Evolutionary conservation across 768 basidiomycete genomes (phyloP).

Genomic region (Mycena galopus): DNA sequence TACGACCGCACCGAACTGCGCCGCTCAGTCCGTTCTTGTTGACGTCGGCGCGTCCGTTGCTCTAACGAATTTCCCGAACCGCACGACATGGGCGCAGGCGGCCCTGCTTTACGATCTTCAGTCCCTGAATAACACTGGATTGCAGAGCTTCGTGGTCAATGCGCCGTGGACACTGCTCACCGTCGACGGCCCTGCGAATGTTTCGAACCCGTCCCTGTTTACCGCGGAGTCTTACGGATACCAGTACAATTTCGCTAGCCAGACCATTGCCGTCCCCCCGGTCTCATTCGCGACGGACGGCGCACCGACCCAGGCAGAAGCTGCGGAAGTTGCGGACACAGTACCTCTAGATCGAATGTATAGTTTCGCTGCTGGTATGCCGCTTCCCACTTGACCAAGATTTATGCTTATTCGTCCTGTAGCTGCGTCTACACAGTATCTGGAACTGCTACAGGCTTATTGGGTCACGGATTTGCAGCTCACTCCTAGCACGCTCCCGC

Average conservation of each 20-base stretch:
- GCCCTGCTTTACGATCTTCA: constrained; percentile 71
- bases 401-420: constrained; percentile 23
- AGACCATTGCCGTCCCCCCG: constrained; percentile 58
- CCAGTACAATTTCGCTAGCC: constrained; percentile 70
- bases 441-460: constrained; percentile 61
- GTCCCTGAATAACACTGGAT: constrained; percentile 31
- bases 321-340: constrained; percentile 54
- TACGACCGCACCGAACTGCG: constrained; percentile 59
- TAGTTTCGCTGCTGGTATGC: constrained; percentile 68
- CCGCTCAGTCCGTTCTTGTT: constrained; percentile 65
- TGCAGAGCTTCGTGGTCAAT: constrained; percentile 61
- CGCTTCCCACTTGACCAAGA: neutral
- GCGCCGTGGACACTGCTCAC: constrained; percentile 63
- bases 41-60: constrained; percentile 65
- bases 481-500: constrained; percentile 53
- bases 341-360: constrained; percentile 71
- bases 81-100: constrained; percentile 69
- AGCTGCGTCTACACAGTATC: constrained; percentile 72
- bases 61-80: constrained; percentile 56
- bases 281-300: constrained; percentile 62
- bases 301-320: constrained; percentile 60
- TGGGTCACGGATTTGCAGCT: constrained; percentile 69
- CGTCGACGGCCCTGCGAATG: constrained; percentile 55
- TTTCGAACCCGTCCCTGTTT: constrained; percentile 50
- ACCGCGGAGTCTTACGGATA: constrained; percentile 63